Evolutionary conservation across 495 filamentous ascomycete genomes (phyloP), one percentile per base, ranked within the genome.

Genomic region (Chaetomium cochliodes): DNA sequence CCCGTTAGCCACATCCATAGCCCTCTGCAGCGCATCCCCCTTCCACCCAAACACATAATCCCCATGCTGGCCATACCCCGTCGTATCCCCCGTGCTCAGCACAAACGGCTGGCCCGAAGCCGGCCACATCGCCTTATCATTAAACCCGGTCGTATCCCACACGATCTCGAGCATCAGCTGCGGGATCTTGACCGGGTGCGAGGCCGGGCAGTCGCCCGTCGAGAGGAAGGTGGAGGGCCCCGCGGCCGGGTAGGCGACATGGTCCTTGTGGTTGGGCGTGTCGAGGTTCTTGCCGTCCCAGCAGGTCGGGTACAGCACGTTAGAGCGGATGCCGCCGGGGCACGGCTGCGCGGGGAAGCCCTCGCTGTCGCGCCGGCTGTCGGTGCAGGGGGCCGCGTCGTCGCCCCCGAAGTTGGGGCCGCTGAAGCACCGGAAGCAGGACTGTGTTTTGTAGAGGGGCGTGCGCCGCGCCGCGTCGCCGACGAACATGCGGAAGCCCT

Each of bases 381-480:
- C 75, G 30, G 66, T 64, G 65, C 74, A 76, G 37, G 74, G 74
- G 3, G 71, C 71, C 22, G 65, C 65, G 60, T 78, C 70, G 64
- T 80, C 78, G 2, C 76, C 74, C 49, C 72, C 69, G 47, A 77
- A 77, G 72, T 77, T 66, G 58, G 73, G 74, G 30, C 73, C 79
- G 20, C 65, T 72, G 44, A 73, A 77, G 69, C 79, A 81, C 39
- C 79, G 77, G 70, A 77, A 79, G 70, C 79, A 80, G 60, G 76
- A 72, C 57, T 78, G 74, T 25, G 69, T 65, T 59, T 74, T 77
- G 52, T 70, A 71, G 46, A 68, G 64, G 11, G 70, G 68, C 54
- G 69, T 69, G 51, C 72, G 69, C 20, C 53, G 66, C 59, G 69
- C 72, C 7, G 70, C 71, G 28, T 77, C 75, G 11, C 75, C 75